Conservation (phyloP, 2,329 filamentous ascomycete species). For the Colletotrichum noveboracense region DNA sequence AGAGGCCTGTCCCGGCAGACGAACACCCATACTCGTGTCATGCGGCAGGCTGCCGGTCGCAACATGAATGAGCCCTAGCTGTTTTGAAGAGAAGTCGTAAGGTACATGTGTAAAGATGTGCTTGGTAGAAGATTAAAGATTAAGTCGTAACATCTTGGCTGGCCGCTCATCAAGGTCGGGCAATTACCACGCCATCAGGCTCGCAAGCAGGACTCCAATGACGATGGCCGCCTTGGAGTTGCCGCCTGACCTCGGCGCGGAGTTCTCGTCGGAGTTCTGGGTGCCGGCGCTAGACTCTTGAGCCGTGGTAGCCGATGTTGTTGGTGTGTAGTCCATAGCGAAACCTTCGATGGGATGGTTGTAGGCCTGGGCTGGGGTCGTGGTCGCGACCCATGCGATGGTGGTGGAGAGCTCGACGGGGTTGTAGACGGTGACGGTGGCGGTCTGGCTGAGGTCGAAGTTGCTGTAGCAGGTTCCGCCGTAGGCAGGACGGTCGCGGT, state of each 20-base stretch:
- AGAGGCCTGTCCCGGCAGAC: not conserved
- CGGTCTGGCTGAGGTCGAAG: constrained; percentile 12
- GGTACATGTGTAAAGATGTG: not conserved
- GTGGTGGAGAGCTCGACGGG: constrained; percentile 6
- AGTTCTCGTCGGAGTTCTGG: constrained; percentile 4
- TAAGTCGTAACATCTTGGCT: not conserved
- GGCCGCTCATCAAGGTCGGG: not conserved
- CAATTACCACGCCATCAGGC: constrained; percentile 2
- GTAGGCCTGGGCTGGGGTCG: constrained; percentile 17
- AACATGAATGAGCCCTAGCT: not conserved
- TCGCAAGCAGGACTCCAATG: constrained; percentile 5
- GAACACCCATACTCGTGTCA: not conserved
- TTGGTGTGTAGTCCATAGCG: constrained; percentile 14
- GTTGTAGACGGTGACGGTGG: constrained; percentile 20
- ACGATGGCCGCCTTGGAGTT: constrained; percentile 10
- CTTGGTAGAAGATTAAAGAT: not conserved
- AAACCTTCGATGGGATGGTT: constrained; percentile 15
- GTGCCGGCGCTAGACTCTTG: not conserved
- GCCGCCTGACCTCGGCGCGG: not conserved
- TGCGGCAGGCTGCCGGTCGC: not conserved
- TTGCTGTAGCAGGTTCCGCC: constrained; percentile 19
- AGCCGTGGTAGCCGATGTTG: not conserved
- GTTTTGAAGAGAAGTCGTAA: not conserved
- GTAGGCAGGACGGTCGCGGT: constrained; percentile 13
- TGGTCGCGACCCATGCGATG: constrained; percentile 8